A percentile compares a stretch with the other conserved stretches of the same genome.
Conservation (phyloP, 169 alveolate species). For the Plasmodium blacklocki region DNA sequence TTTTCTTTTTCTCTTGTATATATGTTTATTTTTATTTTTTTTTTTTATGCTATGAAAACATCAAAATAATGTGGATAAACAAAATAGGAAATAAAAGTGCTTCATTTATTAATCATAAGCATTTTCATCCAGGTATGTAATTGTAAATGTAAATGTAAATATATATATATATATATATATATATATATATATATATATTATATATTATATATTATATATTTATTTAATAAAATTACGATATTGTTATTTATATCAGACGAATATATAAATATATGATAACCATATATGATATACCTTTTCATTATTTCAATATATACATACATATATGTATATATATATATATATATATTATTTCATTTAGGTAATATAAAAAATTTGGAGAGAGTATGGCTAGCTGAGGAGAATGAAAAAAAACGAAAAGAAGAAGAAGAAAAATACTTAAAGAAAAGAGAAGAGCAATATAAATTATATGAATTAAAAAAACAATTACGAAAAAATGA, state of each 20-base stretch:
- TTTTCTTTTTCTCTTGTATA: too few relatives aligned
- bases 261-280: too few relatives aligned
- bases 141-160: background rate
- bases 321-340: too few relatives aligned
- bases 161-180: constrained; percentile 13
- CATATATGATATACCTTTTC: too few relatives aligned
- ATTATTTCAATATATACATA: too few relatives aligned
- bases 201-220: constrained; percentile 8
- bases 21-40: too few relatives aligned
- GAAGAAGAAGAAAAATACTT: constrained; percentile 92
- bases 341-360: background rate
- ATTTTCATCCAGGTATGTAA: constrained; percentile 94
- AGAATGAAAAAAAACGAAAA: constrained; percentile 92
- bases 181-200: constrained; percentile 13
- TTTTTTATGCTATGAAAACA: too few relatives aligned
- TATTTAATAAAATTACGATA: background rate
- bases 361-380: constrained; percentile 93
- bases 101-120: constrained; percentile 93
- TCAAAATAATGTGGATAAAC: constrained; percentile 90
- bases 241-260: too few relatives aligned
- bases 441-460: constrained; percentile 96
- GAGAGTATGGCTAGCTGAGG: constrained; percentile 97
- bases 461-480: constrained; percentile 92
- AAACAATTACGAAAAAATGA: constrained; percentile 87
- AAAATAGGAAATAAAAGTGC: constrained; percentile 94